Evolutionary conservation across 2,329 filamentous ascomycete species (phyloP).

Genomic region (Waltergamsia citrina): DNA sequence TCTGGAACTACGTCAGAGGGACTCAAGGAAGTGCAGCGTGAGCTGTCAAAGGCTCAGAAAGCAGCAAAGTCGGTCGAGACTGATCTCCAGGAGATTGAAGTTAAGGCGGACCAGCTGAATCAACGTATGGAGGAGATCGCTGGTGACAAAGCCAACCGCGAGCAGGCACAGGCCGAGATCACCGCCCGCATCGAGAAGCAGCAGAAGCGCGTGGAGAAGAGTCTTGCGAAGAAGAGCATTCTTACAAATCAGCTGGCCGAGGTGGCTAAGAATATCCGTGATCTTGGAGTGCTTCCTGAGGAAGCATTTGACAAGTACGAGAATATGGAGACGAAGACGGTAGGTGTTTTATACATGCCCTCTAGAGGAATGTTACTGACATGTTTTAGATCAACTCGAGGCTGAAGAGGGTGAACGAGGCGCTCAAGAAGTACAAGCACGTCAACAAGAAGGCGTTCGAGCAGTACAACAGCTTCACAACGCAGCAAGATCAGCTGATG

Average conservation of each 20-base stretch:
- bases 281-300: conserved; percentile 85
- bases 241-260: conserved; percentile 70
- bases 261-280: conserved; percentile 80
- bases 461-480: conserved; percentile 96
- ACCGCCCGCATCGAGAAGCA: conserved; percentile 72
- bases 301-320: conserved; percentile 90
- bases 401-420: conserved; percentile 85
- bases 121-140: conserved; percentile 47
- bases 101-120: conserved; percentile 48
- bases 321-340: conserved; percentile 67
- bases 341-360: conserved; percentile 30
- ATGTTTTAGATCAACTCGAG: conserved; percentile 44
- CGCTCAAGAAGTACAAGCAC: conserved; percentile 91
- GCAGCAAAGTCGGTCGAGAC: conserved; percentile 55
- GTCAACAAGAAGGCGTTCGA: conserved; percentile 99
- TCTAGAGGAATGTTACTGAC: neutral
- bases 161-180: conserved; percentile 66
- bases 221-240: conserved; percentile 76
- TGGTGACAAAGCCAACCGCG: conserved; percentile 48
- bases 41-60: conserved; percentile 70
- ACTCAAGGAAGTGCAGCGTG: conserved; percentile 69
- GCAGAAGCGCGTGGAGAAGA: conserved; percentile 86
- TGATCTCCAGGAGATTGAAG: conserved; percentile 67
- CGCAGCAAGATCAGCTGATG: conserved; percentile 77
- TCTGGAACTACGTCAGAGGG: conserved; percentile 53